phyloP scores from a whole-genome alignment of 116 monocot genomes.

The Zostera marina region DNA sequence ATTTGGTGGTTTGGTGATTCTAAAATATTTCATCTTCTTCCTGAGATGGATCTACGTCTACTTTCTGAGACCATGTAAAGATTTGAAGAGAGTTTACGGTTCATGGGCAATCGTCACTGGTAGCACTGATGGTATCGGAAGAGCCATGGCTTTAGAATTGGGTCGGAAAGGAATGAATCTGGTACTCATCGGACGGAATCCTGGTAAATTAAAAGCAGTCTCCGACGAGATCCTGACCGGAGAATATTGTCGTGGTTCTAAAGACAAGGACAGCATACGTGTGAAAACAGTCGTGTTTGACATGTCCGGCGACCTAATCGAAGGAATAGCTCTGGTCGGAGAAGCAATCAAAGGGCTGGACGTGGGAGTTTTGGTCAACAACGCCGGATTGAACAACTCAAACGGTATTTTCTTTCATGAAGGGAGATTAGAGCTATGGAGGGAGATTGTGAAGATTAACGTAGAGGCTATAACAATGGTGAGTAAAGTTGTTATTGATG shows the following conservation, averaged over 20 bases:
- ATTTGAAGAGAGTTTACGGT: constrained; percentile 36
- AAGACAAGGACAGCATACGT: not conserved
- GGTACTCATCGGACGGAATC: constrained; percentile 63
- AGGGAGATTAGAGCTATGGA: constrained; percentile 25
- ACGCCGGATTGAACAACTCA: constrained; percentile 33
- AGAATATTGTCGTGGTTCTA: constrained; percentile 1
- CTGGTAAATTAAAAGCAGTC: constrained; percentile 36
- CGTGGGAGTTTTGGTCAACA: constrained; percentile 53
- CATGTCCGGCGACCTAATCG: constrained; percentile 28
- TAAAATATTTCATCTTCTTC: constrained; percentile 5
- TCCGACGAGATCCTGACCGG: constrained; percentile 16
- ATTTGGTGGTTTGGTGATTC: not conserved
- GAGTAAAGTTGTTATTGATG: constrained; percentile 22
- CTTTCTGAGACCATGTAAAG: constrained; percentile 61
- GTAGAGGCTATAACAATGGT: constrained; percentile 29
- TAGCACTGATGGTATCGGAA: constrained; percentile 70
- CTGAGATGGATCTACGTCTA: constrained; percentile 30
- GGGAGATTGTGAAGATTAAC: constrained; percentile 30
- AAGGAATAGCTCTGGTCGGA: constrained; percentile 24
- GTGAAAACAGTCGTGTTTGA: constrained; percentile 40
- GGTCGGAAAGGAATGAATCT: constrained; percentile 31
- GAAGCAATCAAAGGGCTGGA: constrained; percentile 29
- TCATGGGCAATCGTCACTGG: constrained; percentile 75
- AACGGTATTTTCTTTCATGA: constrained; percentile 40
- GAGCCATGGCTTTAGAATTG: constrained; percentile 43